These are phyloP conservation scores for Paramecium biaurelia DNA, from an alignment of 73 alveolate species.

Conservation along the genomic window DNA sequence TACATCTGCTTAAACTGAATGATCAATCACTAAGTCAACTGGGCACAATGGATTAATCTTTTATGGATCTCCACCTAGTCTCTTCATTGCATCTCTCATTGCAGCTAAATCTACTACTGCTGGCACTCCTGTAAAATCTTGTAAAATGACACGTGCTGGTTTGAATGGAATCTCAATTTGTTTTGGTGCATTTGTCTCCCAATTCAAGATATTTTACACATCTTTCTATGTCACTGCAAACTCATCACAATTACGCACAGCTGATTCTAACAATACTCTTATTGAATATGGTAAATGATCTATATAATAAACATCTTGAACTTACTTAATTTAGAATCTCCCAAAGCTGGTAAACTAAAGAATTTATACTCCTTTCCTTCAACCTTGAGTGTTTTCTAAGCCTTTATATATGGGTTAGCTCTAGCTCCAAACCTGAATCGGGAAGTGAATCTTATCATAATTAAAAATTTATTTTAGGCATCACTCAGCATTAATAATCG, in stretches of 20 bases:
- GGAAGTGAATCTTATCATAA: constrained; percentile 40
- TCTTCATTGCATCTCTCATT: constrained; percentile 91
- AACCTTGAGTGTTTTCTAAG: constrained; percentile 36
- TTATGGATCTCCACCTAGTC: constrained; percentile 83
- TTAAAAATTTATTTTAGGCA: not conserved
- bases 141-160: constrained; percentile 89
- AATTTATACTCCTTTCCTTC: constrained; percentile 60
- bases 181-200: constrained; percentile 61
- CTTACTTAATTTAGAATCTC: constrained; percentile 57
- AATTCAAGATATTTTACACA: constrained; percentile 68
- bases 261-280: constrained; percentile 84
- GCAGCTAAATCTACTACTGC: constrained; percentile 95
- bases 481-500: not conserved
- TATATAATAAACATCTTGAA: not conserved
- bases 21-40: constrained; percentile 92
- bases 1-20: constrained; percentile 72
- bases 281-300: constrained; percentile 74
- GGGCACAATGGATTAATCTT: constrained; percentile 86
- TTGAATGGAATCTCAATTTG: constrained; percentile 88
- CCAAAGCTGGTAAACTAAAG: constrained; percentile 60
- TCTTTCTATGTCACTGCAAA: constrained; percentile 63
- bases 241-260: constrained; percentile 87
- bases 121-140: constrained; percentile 95
- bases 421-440: constrained; percentile 21
- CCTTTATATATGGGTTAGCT: constrained; percentile 44